Conservation (phyloP, 495 filamentous ascomycete species). For the Sabuloglossum arenarium region DNA sequence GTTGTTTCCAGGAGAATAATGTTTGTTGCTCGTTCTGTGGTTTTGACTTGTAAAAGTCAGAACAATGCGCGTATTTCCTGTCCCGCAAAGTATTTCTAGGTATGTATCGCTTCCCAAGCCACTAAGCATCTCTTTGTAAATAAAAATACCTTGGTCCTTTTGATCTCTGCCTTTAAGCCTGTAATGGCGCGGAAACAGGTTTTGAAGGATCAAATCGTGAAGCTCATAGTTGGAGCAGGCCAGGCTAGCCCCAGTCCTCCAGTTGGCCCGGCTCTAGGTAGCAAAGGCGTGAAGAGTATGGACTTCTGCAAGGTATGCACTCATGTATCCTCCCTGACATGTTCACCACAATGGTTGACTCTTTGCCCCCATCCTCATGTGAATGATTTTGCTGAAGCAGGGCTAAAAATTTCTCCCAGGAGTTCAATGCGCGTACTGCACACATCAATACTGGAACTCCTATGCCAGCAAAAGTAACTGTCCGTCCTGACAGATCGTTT, state of each 20-base stretch:
- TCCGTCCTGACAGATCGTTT: conserved; percentile 85
- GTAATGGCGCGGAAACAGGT: conserved; percentile 59
- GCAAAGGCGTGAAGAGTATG: conserved; percentile 98
- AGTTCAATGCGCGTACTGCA: conserved; percentile 90
- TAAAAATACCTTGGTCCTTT: not conserved
- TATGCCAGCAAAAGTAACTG: conserved; percentile 73
- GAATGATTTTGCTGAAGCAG: not conserved
- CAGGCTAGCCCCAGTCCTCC: conserved; percentile 92
- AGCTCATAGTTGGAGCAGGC: conserved; percentile 95
- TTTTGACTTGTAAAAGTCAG: too few species aligned
- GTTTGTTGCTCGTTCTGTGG: too few species aligned
- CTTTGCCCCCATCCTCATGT: not conserved
- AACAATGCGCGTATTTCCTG: too few species aligned
- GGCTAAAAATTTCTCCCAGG: conserved; percentile 29
- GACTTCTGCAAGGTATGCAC: conserved; percentile 88
- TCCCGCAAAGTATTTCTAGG: too few species aligned
- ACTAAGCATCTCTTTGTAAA: too few species aligned
- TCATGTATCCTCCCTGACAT: not conserved
- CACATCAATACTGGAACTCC: conserved; percentile 70
- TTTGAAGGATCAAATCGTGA: conserved; percentile 71
- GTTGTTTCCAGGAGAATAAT: too few species aligned
- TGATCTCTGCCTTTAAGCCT: not conserved
- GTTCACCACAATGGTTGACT: not conserved
- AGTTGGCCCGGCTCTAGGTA: conserved; percentile 88
- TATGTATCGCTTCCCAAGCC: too few species aligned